phyloP scores from a whole-genome alignment of 495 filamentous ascomycete genomes.

The Physcia stellaris region DNA sequence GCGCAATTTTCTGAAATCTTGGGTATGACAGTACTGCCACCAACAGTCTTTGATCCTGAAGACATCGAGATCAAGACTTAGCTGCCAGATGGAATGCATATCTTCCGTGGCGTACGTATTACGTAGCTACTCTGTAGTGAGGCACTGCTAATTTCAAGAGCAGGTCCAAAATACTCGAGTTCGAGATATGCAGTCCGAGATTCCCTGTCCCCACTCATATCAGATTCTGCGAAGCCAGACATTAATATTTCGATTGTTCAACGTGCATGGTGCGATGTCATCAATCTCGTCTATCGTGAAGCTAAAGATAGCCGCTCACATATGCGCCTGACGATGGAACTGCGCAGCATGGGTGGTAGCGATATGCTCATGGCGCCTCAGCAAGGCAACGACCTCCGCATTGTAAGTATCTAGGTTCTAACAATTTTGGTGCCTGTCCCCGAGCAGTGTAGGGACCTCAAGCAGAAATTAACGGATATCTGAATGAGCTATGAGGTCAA shows the following conservation, averaged over 20 bases:
- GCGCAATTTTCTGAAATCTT: constrained; percentile 25
- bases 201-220: constrained; percentile 26
- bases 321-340: constrained; percentile 37
- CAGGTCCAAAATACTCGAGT: constrained; percentile 37
- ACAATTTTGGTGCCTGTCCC: constrained; percentile 27
- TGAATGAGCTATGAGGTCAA: constrained; percentile 31
- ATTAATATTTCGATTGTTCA: constrained; percentile 24
- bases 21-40: constrained; percentile 29
- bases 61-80: constrained; percentile 25
- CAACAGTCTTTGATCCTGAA: constrained; percentile 18
- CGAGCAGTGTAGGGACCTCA: constrained; percentile 31
- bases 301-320: constrained; percentile 15
- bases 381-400: constrained; percentile 30
- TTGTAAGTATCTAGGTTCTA: constrained; percentile 35
- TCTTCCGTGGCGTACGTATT: constrained; percentile 27
- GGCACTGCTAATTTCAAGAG: no score
- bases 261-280: constrained; percentile 71
- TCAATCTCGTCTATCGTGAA: constrained; percentile 50
- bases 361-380: constrained; percentile 42
- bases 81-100: constrained; percentile 37
- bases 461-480: constrained; percentile 29
- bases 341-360: constrained; percentile 36
- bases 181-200: constrained; percentile 35
- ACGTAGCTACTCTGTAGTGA: background rate
- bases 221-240: constrained; percentile 26